Evolutionary conservation across 2,329 filamentous ascomycete genomes (phyloP).

Genomic region (Fusarium virguliforme): DNA sequence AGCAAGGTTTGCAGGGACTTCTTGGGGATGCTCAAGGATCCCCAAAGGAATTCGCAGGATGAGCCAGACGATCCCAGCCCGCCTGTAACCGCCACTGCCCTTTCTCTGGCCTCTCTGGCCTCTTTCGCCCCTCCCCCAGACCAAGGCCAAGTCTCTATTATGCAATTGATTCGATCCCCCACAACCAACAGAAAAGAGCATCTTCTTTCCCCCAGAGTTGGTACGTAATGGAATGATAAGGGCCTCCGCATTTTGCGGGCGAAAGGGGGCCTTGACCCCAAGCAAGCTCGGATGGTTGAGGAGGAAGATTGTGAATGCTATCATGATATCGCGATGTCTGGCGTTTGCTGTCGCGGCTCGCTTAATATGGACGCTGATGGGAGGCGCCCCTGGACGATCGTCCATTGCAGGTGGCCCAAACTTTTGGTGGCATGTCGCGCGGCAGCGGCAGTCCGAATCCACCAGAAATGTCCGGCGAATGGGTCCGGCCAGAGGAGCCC

Average conservation of each 20-base stretch:
- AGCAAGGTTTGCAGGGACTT: slow-evolving; percentile 13
- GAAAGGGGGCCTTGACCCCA: slow-evolving; percentile 11
- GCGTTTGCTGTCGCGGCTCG: slow-evolving; percentile 6
- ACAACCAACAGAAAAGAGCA: slow-evolving; percentile 24
- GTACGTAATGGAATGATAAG: slow-evolving; percentile 42
- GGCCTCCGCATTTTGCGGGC: slow-evolving; percentile 32
- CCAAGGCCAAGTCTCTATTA: slow-evolving; percentile 33
- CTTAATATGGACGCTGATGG: neutral
- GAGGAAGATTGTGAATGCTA: slow-evolving; percentile 3
- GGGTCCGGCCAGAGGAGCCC: slow-evolving; percentile 1
- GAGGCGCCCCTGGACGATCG: slow-evolving; percentile 3
- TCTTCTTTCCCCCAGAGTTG: slow-evolving; percentile 27
- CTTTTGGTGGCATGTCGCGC: slow-evolving; percentile 12
- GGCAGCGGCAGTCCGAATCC: slow-evolving; percentile 8
- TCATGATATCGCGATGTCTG: slow-evolving; percentile 1
- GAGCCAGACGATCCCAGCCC: slow-evolving; percentile 25
- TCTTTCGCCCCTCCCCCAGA: slow-evolving; percentile 44
- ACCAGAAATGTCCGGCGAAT: slow-evolving; percentile 15
- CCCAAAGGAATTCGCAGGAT: slow-evolving; percentile 17
- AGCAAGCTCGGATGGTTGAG: slow-evolving; percentile 26
- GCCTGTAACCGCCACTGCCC: slow-evolving; percentile 38
- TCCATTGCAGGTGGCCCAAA: slow-evolving; percentile 4
- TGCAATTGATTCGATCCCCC: slow-evolving; percentile 36
- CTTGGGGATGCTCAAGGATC: slow-evolving; percentile 24
- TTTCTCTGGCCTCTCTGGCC: neutral